These are phyloP conservation scores for Plasmodium berghei DNA, from an alignment of 169 alveolate species.

Conservation along the genomic window DNA sequence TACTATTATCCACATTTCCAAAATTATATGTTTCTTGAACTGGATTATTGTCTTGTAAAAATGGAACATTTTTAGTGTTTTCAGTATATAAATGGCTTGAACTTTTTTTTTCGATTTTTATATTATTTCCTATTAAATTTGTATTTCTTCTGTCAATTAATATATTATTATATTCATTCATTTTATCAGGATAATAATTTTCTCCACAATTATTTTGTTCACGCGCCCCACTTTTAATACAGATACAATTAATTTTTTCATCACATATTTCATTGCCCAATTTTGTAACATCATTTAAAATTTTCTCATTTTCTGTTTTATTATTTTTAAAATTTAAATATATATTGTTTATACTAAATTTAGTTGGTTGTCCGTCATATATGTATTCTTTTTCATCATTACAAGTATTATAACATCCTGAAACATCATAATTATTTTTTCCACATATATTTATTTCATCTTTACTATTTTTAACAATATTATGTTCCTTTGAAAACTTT, in stretches of 20 bases:
- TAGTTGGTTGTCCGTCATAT: neutral
- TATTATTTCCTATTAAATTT: neutral
- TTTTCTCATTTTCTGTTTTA: neutral
- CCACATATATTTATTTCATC: neutral
- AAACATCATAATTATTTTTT: slow-evolving; percentile 12
- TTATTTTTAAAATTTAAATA: slow-evolving; percentile 6
- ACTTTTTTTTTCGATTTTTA: neutral
- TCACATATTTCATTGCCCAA: slow-evolving; percentile 26
- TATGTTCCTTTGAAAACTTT: neutral
- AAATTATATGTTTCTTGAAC: neutral
- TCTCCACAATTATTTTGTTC: neutral
- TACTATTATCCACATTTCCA: neutral
- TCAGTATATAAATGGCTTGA: slow-evolving; percentile 47
- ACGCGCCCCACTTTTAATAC: neutral
- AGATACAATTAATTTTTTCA: slow-evolving; percentile 18
- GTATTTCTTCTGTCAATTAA: slow-evolving; percentile 2
- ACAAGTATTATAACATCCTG: slow-evolving; percentile 5
- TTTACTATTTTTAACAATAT: neutral
- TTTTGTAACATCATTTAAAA: slow-evolving; percentile 12
- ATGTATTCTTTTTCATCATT: slow-evolving; percentile 3
- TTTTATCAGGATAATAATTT: neutral
- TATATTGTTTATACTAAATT: neutral
- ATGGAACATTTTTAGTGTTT: slow-evolving; percentile 3
- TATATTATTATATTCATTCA: neutral
- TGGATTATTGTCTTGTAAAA: neutral